Evolutionary conservation across 1,284 basidiomycete genomes (phyloP).

Genomic region (Crucibulum parvulum): DNA sequence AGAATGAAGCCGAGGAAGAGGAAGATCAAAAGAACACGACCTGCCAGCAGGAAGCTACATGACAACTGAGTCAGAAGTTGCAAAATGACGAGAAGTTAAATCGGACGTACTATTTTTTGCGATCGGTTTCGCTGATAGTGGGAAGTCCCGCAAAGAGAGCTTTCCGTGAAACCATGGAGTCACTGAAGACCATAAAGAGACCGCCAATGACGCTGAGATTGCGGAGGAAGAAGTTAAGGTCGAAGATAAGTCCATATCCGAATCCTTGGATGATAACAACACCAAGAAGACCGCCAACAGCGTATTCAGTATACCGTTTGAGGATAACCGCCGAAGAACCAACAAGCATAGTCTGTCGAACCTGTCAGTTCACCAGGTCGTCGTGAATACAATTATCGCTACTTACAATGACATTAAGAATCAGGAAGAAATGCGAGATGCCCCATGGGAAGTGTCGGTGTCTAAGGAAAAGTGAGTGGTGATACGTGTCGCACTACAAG

Average conservation of each 20-base stretch:
- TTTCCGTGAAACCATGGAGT: conserved; percentile 89
- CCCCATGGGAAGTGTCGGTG: conserved; percentile 97
- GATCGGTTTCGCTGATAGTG: conserved; percentile 91
- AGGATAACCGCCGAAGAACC: conserved; percentile 90
- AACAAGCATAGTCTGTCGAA: conserved; percentile 82
- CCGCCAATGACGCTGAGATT: conserved; percentile 93
- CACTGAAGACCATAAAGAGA: conserved; percentile 97
- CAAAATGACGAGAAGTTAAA: background rate
- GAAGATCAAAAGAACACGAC: conserved; percentile 98
- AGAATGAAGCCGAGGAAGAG: conserved; percentile 98
- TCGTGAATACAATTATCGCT: background rate
- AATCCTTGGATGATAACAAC: conserved; percentile 97
- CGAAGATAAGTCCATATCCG: conserved; percentile 95
- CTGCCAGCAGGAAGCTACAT: conserved; percentile 91
- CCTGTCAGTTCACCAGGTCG: background rate
- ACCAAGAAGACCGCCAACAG: conserved; percentile 87
- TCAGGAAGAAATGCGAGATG: conserved; percentile 90
- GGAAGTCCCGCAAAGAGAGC: conserved; percentile 94
- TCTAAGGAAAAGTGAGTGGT: conserved; percentile 47
- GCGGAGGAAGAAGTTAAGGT: conserved; percentile 99
- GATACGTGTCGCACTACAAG: conserved; percentile 6
- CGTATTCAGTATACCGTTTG: conserved; percentile 89
- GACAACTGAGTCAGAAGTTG: conserved; percentile 3
- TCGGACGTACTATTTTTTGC: conserved; percentile 91
- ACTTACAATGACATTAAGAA: conserved; percentile 92